Conservation (phyloP, 345 rosid genomes). For the Pelargonium nanum region DNA sequence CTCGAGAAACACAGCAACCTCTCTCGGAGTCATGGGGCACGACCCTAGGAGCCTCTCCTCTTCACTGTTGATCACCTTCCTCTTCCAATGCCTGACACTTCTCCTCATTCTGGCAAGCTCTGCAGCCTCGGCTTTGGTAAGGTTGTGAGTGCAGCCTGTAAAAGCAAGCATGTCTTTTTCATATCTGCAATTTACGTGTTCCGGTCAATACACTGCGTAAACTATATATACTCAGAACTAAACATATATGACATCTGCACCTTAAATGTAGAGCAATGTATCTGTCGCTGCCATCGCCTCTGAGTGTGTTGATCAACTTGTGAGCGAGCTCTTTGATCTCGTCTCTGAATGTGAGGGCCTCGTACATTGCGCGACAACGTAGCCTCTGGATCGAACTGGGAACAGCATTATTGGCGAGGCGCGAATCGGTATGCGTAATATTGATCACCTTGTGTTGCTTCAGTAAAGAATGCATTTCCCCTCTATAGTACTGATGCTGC, state of each 20-base stretch:
- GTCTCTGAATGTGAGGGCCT: constrained; percentile 43
- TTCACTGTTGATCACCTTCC: constrained; percentile 39
- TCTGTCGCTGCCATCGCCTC: constrained; percentile 22
- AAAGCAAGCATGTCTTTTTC: constrained; percentile 83
- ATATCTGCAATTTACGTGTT: constrained; percentile 29
- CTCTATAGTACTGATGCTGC: constrained; percentile 50
- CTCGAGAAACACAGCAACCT: constrained; percentile 54
- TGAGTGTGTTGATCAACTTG: constrained; percentile 37
- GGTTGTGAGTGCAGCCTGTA: constrained; percentile 64
- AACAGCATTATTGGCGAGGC: constrained; percentile 54
- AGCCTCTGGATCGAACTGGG: constrained; percentile 47
- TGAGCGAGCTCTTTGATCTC: constrained; percentile 39
- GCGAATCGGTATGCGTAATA: constrained; percentile 51
- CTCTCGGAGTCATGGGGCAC: constrained; percentile 74
- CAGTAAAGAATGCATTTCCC: constrained; percentile 25
- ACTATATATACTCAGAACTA: not conserved
- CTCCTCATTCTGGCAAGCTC: constrained; percentile 40
- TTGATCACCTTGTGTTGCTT: constrained; percentile 42
- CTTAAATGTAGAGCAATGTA: constrained; percentile 65
- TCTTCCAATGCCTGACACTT: constrained; percentile 46
- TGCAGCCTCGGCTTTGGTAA: constrained; percentile 29
- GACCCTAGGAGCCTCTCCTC: constrained; percentile 32
- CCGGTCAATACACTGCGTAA: too few relatives aligned
- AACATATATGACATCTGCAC: constrained; percentile 21
- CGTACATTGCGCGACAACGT: constrained; percentile 56